Evolutionary conservation across 2,329 filamentous ascomycete species (phyloP).

Genomic region (Canariomyces notabilis): DNA sequence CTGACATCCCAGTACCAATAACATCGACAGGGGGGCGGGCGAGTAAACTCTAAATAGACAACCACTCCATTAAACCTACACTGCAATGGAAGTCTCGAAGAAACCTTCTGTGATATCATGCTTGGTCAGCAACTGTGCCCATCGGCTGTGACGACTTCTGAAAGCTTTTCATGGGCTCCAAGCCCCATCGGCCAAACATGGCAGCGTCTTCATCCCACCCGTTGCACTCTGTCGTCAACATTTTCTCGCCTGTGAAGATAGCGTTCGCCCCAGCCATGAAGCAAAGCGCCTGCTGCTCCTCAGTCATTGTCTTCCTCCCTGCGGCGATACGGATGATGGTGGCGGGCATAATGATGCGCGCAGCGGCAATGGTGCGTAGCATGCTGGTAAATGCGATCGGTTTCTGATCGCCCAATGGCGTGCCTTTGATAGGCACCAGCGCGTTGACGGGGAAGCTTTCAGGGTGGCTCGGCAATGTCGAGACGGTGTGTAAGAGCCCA

Average conservation of each 20-base stretch:
- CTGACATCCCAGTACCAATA: not conserved
- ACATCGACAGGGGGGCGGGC: not conserved
- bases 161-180: constrained; percentile 67
- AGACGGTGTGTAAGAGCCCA: constrained; percentile 75
- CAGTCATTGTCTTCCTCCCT: constrained; percentile 74
- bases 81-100: not conserved
- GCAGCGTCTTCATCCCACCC: constrained; percentile 83
- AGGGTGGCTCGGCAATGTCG: constrained; percentile 74
- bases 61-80: not conserved
- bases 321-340: constrained; percentile 86
- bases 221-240: constrained; percentile 87
- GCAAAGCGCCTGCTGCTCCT: constrained; percentile 84
- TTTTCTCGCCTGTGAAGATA: constrained; percentile 94
- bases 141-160: not conserved
- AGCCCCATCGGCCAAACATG: constrained; percentile 80
- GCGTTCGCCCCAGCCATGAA: constrained; percentile 90
- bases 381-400: constrained; percentile 73
- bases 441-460: constrained; percentile 92
- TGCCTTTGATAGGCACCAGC: constrained; percentile 85
- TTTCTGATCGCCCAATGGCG: constrained; percentile 70
- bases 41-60: not conserved
- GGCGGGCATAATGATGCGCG: constrained; percentile 73
- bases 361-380: constrained; percentile 77
- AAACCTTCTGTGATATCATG: not conserved
- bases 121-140: not conserved